phyloP scores from a whole-genome alignment of 805 yeast species.

The Ogataea saltuana region DNA sequence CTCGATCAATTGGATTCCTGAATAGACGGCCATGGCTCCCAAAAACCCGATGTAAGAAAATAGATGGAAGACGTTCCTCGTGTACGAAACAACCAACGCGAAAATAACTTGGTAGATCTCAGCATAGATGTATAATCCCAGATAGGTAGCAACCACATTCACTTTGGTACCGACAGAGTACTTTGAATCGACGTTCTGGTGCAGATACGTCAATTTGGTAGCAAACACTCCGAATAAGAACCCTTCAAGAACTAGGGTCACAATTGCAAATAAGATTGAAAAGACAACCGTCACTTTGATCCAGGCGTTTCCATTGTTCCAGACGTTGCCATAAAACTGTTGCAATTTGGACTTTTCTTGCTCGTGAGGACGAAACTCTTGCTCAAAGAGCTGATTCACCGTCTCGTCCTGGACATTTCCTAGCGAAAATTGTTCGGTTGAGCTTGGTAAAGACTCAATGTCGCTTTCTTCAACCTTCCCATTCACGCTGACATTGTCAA shows the following conservation, averaged over 20 bases:
- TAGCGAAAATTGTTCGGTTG: background rate
- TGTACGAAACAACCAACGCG: slow-evolving; percentile 37
- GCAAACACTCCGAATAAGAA: slow-evolving; percentile 43
- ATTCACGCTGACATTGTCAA: no score
- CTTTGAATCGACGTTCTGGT: slow-evolving; percentile 8
- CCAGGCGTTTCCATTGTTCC: slow-evolving; percentile 21
- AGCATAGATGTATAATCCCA: slow-evolving; percentile 47
- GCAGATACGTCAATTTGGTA: slow-evolving; percentile 27
- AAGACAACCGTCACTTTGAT: slow-evolving; percentile 30
- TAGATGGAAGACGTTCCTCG: slow-evolving; percentile 41
- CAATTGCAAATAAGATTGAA: slow-evolving; percentile 38
- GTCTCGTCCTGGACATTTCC: slow-evolving; percentile 1
- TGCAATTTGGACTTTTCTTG: background rate
- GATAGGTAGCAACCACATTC: slow-evolving; percentile 35
- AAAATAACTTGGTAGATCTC: slow-evolving; percentile 41
- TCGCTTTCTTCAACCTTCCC: no score
- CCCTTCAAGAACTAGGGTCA: slow-evolving; percentile 39
- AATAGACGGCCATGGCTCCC: slow-evolving; percentile 44
- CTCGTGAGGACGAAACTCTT: slow-evolving; percentile 14
- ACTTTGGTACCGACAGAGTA: slow-evolving; percentile 8
- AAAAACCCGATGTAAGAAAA: slow-evolving; percentile 35
- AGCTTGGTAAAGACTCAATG: slow-evolving; percentile 1
- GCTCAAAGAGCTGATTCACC: slow-evolving; percentile 11
- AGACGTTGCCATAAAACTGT: slow-evolving; percentile 12
- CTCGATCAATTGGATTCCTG: slow-evolving; percentile 46